phyloP scores from a whole-genome alignment of 306 rosid species.

The Pyrus communis region DNA sequence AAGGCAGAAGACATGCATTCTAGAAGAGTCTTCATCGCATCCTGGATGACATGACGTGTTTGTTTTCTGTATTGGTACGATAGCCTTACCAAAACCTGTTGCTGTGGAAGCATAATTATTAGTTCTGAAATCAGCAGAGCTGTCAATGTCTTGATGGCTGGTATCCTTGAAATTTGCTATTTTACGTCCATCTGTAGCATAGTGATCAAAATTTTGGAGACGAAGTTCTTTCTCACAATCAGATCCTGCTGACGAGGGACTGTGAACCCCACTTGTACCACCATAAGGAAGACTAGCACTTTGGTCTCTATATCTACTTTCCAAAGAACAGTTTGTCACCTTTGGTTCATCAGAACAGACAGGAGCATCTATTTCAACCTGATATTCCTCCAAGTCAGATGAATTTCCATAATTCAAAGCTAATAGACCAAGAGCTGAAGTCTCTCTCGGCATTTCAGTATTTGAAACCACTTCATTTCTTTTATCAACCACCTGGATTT shows the following conservation, averaged over 20 bases:
- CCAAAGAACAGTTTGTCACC: conserved; percentile 35
- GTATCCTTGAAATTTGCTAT: conserved; percentile 20
- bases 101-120: conserved; percentile 34
- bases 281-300: conserved; percentile 38
- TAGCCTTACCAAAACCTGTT: conserved; percentile 33
- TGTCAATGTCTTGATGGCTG: conserved; percentile 24
- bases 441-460: conserved; percentile 33
- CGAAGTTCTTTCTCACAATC: conserved; percentile 26
- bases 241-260: conserved; percentile 15
- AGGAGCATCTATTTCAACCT: conserved; percentile 29
- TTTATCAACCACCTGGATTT: conserved; percentile 26
- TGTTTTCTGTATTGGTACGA: conserved; percentile 27
- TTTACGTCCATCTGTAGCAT: conserved; percentile 22
- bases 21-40: conserved; percentile 72
- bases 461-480: conserved; percentile 22
- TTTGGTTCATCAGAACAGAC: conserved; percentile 32
- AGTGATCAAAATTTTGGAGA: conserved; percentile 5
- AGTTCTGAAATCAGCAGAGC: conserved; percentile 33
- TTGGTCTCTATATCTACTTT: conserved; percentile 29
- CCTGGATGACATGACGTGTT: conserved; percentile 37
- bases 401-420: conserved; percentile 82
- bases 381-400: conserved; percentile 87
- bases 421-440: conserved; percentile 82
- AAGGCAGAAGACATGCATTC: conserved; percentile 94
- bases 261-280: conserved; percentile 13